phyloP scores from a whole-genome alignment of 2,329 filamentous ascomycete species.

The Canariomyces notabilis region DNA sequence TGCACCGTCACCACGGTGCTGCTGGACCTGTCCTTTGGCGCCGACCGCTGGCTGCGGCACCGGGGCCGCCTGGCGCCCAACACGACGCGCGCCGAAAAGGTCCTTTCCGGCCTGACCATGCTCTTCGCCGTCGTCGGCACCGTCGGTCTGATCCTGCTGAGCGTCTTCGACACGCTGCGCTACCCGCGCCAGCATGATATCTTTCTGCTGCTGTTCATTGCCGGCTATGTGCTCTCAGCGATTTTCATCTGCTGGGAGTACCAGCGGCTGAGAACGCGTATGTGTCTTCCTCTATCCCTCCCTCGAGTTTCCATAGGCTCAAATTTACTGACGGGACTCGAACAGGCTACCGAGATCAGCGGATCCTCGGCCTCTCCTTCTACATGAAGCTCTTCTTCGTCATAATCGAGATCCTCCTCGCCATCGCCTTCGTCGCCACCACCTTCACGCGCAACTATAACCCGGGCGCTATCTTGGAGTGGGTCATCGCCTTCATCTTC shows the following conservation, averaged over 20 bases:
- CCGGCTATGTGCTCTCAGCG: slow-evolving; percentile 77
- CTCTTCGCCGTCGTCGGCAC: slow-evolving; percentile 69
- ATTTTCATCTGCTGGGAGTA: slow-evolving; percentile 90
- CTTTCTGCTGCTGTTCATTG: slow-evolving; percentile 80
- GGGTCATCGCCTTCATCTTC: slow-evolving; percentile 75
- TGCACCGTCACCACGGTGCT: slow-evolving; percentile 67
- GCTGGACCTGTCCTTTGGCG: slow-evolving; percentile 73
- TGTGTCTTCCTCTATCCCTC: slow-evolving; percentile 20
- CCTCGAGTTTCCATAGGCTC: not conserved
- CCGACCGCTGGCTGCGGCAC: slow-evolving; percentile 83
- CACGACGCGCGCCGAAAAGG: slow-evolving; percentile 55
- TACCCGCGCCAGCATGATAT: slow-evolving; percentile 65
- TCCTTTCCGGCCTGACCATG: slow-evolving; percentile 58
- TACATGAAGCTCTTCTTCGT: slow-evolving; percentile 85
- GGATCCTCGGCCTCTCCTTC: slow-evolving; percentile 71
- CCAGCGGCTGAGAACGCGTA: slow-evolving; percentile 71
- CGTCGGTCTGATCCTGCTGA: slow-evolving; percentile 72
- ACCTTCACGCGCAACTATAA: slow-evolving; percentile 50
- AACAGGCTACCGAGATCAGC: slow-evolving; percentile 66
- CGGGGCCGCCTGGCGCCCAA: slow-evolving; percentile 73
- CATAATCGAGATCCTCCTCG: slow-evolving; percentile 68
- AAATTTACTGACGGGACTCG: not conserved
- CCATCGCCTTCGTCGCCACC: slow-evolving; percentile 64
- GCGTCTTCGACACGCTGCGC: slow-evolving; percentile 76
- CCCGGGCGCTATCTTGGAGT: slow-evolving; percentile 72